Percentiles rank a stretch among this genome's conserved stretches.
Evolutionary conservation across 2,329 filamentous ascomycete genomes (phyloP).

Genomic region (Meredithiella fracta): DNA sequence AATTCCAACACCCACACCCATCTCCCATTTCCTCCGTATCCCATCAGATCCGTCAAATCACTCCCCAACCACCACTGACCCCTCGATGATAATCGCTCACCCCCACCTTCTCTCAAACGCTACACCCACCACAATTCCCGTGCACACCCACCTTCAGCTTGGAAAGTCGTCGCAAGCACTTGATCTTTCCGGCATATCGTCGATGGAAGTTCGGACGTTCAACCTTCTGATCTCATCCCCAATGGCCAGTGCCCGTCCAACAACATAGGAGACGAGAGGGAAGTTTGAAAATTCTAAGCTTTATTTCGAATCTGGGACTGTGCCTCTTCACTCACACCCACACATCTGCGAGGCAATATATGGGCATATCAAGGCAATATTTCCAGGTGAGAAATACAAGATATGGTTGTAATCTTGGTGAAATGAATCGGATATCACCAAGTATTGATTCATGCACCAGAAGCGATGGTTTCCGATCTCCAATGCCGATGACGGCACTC

Average conservation of each 20-base stretch:
- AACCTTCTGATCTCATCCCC: not conserved
- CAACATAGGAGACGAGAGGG: too few relatives aligned
- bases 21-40: not conserved
- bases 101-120: not conserved
- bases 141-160: not conserved
- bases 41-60: not conserved
- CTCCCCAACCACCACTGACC: not conserved
- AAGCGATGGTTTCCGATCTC: not conserved
- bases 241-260: too few relatives aligned
- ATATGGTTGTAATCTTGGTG: not conserved
- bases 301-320: too few relatives aligned
- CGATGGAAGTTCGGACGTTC: not conserved
- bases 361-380: not conserved
- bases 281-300: too few relatives aligned
- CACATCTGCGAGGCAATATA: too few relatives aligned
- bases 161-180: not conserved
- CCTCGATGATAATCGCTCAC: not conserved
- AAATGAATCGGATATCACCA: not conserved
- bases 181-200: not conserved
- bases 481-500: too few relatives aligned
- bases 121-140: not conserved
- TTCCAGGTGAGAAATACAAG: not conserved
- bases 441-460: not conserved
- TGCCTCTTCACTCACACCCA: too few relatives aligned
- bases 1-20: not conserved